A percentile compares a stretch with the other conserved stretches of the same genome.
phyloP scores from a whole-genome alignment of 306 rosid genomes.

The Gynostemma pentaphyllum region DNA sequence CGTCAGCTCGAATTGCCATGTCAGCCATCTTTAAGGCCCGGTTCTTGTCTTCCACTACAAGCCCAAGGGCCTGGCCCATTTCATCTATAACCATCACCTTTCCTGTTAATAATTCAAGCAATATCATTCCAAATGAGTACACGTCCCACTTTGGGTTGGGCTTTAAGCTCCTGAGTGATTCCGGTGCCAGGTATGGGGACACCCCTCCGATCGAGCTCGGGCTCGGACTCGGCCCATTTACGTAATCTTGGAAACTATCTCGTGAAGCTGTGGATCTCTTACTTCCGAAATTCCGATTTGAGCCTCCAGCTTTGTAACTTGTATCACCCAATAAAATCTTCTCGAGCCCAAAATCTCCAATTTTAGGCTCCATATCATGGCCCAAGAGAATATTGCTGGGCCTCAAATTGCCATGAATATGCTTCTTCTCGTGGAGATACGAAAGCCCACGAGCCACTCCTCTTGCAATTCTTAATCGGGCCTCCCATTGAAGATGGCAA shows the following conservation, averaged over 20 bases:
- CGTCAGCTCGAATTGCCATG: conserved; percentile 52
- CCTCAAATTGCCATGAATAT: conserved; percentile 85
- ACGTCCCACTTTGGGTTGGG: conserved; percentile 88
- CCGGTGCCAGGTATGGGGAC: conserved; percentile 71
- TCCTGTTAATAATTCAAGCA: conserved; percentile 74
- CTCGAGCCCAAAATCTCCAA: conserved; percentile 91
- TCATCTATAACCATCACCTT: conserved; percentile 72
- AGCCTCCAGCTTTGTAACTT: conserved; percentile 6
- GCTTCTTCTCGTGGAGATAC: conserved; percentile 93
- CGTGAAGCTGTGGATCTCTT: conserved; percentile 69
- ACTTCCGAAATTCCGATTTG: conserved; percentile 67
- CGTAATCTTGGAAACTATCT: conserved; percentile 52
- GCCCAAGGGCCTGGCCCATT: conserved; percentile 46
- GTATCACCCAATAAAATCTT: conserved; percentile 6
- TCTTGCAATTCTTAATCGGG: conserved; percentile 66
- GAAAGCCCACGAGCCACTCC: conserved; percentile 92
- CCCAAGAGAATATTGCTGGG: conserved; percentile 78
- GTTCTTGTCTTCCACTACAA: conserved; percentile 43
- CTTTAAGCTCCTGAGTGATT: conserved; percentile 70
- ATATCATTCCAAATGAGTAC: conserved; percentile 75
- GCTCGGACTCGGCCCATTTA: conserved; percentile 72
- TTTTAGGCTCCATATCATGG: conserved; percentile 65
- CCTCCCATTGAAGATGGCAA: conserved; percentile 92
- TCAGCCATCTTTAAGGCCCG: conserved; percentile 78
- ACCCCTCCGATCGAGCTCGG: conserved; percentile 55